Evolutionary conservation across 2,329 filamentous ascomycete genomes (phyloP), one percentile per base, ranked within the genome.

Genomic region (Penicillium janthinellum): DNA sequence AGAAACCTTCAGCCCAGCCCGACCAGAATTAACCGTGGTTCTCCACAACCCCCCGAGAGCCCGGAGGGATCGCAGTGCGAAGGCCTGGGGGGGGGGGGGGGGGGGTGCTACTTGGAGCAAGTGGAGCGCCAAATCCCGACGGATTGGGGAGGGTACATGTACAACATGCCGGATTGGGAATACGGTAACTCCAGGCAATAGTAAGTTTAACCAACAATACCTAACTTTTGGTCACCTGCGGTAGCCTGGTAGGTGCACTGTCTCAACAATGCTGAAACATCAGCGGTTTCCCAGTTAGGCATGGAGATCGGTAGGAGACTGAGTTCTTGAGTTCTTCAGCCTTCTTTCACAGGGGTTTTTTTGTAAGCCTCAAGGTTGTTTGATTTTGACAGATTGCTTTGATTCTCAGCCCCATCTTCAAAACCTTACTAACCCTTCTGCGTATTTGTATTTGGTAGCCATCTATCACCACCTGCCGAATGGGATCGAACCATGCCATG

Each of bases 261-360:
- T 35, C 38, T 28, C 28, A 60, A 57, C 47, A 35, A 45, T 17
- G 37, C 34, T 58, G 54, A 62, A 62, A 62, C 54, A 31, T 15
- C 44, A 20, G n/a, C 35, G 28, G 8, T 56, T 56, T 25, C 54
- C 44, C 44, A 49, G 14, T 49, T 52, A 14, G 49, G 28, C 10
- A 20, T 35, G 2, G 31, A 49, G 28, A 49, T 49, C 28, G 47
- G 28, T 31, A 20, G 17, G n/a, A 31, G 25, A 14, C 25, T 4
- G 20, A 25, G 11, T 45, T 28, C 44, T 31, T 31, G 20, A 22
- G 11, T 45, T 28, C 44, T 31, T 47, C 47, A 49, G 47, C 45
- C 45, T 34, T 28, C 42, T 45, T 25, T 45, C 3, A 31, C 15
- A 28, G 25, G 25, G 25, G 25, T 1, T n/a, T n/a, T 31, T 47